Percentiles rank a stretch among this genome's conserved stretches.
These are phyloP conservation scores for Fusarium tricinctum DNA, from an alignment of 2,329 filamentous ascomycete genomes.

Conservation along the genomic window DNA sequence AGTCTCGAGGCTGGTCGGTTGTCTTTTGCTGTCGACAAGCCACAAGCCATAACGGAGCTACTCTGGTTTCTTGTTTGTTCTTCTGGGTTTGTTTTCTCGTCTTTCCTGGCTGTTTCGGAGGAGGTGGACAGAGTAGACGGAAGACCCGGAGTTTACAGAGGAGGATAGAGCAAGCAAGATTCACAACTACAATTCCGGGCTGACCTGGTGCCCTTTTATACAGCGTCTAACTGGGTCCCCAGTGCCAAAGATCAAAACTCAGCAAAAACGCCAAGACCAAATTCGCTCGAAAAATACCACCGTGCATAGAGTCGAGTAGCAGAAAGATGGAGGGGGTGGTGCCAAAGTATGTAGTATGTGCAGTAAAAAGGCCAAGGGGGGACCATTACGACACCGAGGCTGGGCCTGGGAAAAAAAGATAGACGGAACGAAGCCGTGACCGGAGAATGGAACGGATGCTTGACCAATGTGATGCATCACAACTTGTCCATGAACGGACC, in stretches of 20 bases:
- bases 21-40: slow-evolving; percentile 46
- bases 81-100: slow-evolving; percentile 22
- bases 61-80: slow-evolving; percentile 21
- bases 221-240: slow-evolving; percentile 13
- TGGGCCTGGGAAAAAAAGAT: slow-evolving; percentile 5
- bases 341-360: slow-evolving; percentile 35
- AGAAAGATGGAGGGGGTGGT: slow-evolving; percentile 31
- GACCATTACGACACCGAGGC: slow-evolving; percentile 32
- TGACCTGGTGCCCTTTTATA: slow-evolving; percentile 41
- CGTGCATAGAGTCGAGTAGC: slow-evolving; percentile 32
- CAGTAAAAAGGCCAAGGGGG: slow-evolving; percentile 21
- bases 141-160: slow-evolving; percentile 26
- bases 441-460: slow-evolving; percentile 12
- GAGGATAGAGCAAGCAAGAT: slow-evolving; percentile 16
- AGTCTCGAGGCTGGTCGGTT: slow-evolving; percentile 47
- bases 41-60: slow-evolving; percentile 48
- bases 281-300: slow-evolving; percentile 29
- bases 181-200: slow-evolving; percentile 23
- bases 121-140: slow-evolving; percentile 2
- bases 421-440: slow-evolving; percentile 26
- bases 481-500: slow-evolving; percentile 25
- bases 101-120: slow-evolving; percentile 15
- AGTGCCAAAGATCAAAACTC: slow-evolving; percentile 16
- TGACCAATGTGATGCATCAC: slow-evolving; percentile 45
- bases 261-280: slow-evolving; percentile 33